Evolutionary conservation across 2,329 filamentous ascomycete genomes (phyloP).

Genomic region (Chrysoporthe cubensis): DNA sequence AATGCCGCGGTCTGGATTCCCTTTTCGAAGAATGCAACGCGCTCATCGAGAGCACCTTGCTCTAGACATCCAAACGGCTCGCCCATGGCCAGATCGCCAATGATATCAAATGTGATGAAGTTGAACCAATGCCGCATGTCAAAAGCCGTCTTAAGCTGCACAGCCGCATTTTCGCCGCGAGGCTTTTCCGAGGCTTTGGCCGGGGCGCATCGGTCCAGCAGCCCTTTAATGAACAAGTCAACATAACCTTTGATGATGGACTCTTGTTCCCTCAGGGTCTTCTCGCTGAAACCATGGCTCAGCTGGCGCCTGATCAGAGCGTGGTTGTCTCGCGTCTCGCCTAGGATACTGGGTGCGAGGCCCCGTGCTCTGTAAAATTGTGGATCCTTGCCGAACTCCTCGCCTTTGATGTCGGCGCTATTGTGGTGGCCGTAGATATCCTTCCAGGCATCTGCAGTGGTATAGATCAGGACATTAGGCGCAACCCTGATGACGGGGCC

Average conservation of each 20-base stretch:
- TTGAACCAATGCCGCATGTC: conserved; percentile 38
- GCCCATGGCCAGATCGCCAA: conserved; percentile 50
- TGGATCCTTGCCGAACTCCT: conserved; percentile 28
- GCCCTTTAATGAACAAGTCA: conserved; percentile 32
- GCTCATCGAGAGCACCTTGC: conserved; percentile 34
- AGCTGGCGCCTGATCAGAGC: conserved; percentile 31
- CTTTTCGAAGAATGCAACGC: conserved; percentile 35
- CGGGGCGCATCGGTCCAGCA: conserved; percentile 18
- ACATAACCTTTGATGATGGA: conserved; percentile 34
- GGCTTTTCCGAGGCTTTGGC: background rate
- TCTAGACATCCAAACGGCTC: conserved; percentile 45
- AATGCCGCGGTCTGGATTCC: conserved; percentile 30
- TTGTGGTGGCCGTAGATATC: conserved; percentile 30
- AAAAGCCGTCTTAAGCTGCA: conserved; percentile 10
- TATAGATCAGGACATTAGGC: conserved; percentile 26
- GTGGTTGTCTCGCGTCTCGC: conserved; percentile 29
- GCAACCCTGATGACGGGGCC: conserved; percentile 31
- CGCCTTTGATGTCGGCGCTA: conserved; percentile 15
- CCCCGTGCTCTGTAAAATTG: conserved; percentile 24
- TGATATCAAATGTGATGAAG: conserved; percentile 44
- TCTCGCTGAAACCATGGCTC: conserved; percentile 37
- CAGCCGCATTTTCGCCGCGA: conserved; percentile 8
- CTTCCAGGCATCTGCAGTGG: conserved; percentile 25
- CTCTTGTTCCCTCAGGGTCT: conserved; percentile 38
- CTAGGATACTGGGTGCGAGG: conserved; percentile 21